These are phyloP conservation scores for Mrakia gelida DNA, from an alignment of 768 basidiomycete species.

Conservation along the genomic window DNA sequence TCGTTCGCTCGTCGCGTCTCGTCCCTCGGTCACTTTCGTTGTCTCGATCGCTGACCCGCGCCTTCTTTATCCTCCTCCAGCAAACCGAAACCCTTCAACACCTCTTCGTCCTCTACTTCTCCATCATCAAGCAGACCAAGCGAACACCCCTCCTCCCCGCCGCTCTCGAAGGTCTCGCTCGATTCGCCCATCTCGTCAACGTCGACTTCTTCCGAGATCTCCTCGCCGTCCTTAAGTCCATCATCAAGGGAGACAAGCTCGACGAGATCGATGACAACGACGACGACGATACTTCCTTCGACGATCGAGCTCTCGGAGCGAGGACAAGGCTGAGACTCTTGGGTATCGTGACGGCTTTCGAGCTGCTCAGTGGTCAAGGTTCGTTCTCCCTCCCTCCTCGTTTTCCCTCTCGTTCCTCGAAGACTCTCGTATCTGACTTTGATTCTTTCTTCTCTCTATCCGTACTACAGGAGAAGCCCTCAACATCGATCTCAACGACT, in stretches of 20 bases:
- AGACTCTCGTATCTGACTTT: not conserved
- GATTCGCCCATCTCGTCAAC: conserved; percentile 93
- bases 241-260: conserved; percentile 54
- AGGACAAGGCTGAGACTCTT: conserved; percentile 51
- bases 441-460: conserved; percentile 19
- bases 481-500: conserved; percentile 88
- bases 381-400: conserved; percentile 39
- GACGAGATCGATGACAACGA: conserved; percentile 31
- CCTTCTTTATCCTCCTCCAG: conserved; percentile 47
- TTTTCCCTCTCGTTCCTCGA: conserved; percentile 25
- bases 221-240: conserved; percentile 73
- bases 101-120: conserved; percentile 93
- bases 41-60: not conserved
- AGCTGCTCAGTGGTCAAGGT: conserved; percentile 93
- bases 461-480: conserved; percentile 76
- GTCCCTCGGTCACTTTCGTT: conserved; percentile 6
- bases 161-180: conserved; percentile 85
- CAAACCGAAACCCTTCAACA: conserved; percentile 98
- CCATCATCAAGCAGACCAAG: conserved; percentile 78
- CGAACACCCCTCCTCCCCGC: conserved; percentile 72
- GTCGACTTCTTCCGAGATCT: conserved; percentile 98
- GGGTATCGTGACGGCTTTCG: conserved; percentile 95
- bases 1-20: conserved; percentile 30
- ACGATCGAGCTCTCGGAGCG: conserved; percentile 49
- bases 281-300: conserved; percentile 47